Evolutionary conservation across 2,329 filamentous ascomycete genomes (phyloP), one percentile per base, ranked within the genome.

Genomic region (Boeremia exigua): DNA sequence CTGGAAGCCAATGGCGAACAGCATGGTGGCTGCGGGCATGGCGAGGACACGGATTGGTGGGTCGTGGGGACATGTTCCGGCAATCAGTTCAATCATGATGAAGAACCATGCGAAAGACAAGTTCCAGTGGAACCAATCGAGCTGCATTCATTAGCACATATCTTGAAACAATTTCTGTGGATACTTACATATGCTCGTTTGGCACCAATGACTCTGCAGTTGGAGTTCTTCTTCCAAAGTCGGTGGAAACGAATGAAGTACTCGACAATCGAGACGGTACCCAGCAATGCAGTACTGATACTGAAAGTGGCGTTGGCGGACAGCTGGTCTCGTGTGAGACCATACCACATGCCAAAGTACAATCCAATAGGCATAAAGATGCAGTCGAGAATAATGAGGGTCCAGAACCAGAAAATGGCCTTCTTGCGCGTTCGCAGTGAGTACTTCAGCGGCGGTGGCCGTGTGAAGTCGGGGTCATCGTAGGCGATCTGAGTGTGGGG

Each of bases 271-370:
- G 79, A 82, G 23, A 82, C 79, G 33, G 79, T 81, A 25, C 82
- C 82, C 1, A 84, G 73, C 23, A 80, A 71, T 1, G 79, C 81
- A 1, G 82, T 84, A 60, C 82, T 82, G 60, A 84, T 83, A 59
- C 78, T 81, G 72, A 83, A 83, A 62, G 82, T 76, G 32, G 79
- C 77, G 46, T 82, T 82, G 39, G 79, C 78, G 0, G 77, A 79
- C 29, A 87, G 67, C 52, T 74, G 63, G 25, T 73, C 71, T 27
- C 71, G 58, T 58, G 77, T 74, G 9, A 83, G 82, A 59, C 78
- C 79, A 60, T 86, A 86, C 82, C 83, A 86, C 33, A 88, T 75
- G 44, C 81, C 78, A 75, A 84, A 88, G 73, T 87, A 88, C 2
- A 88, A 76, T 3, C 78, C 80, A 55, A 87, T 78, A 15, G 85